A percentile compares a stretch with the other conserved stretches of the same genome.
Conservation (phyloP, 352 stramenopile species). For the Pythium biforme region DNA sequence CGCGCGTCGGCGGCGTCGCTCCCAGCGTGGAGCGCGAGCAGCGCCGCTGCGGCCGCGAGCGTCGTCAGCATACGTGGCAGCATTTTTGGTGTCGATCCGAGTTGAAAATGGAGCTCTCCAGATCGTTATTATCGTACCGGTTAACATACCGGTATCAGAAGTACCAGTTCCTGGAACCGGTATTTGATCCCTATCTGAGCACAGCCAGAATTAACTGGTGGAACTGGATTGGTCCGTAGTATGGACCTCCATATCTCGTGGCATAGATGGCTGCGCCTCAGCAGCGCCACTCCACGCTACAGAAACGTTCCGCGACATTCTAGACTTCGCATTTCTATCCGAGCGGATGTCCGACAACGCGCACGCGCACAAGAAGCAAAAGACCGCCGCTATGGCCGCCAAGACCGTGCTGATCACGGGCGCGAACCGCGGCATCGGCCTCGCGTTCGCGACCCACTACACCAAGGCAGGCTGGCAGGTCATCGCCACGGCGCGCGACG, state of each 20-base stretch:
- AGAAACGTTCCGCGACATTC: neutral
- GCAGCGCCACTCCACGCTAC: neutral
- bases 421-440: slow-evolving; percentile 50
- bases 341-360: neutral
- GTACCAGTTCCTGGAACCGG: neutral
- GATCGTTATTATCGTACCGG: slow-evolving; percentile 12
- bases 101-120: slow-evolving; percentile 13
- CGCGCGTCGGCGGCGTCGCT: slow-evolving; percentile 13
- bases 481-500: slow-evolving; percentile 27
- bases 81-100: slow-evolving; percentile 1
- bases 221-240: neutral
- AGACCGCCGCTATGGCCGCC: slow-evolving; percentile 22
- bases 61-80: slow-evolving; percentile 28
- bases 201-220: neutral
- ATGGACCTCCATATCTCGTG: neutral
- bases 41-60: slow-evolving; percentile 9
- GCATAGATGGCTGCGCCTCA: neutral
- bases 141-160: neutral
- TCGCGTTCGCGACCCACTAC: slow-evolving; percentile 41
- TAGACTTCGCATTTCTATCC: slow-evolving; percentile 1
- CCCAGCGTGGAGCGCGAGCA: slow-evolving; percentile 1
- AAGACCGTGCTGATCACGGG: slow-evolving; percentile 56
- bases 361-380: slow-evolving; percentile 6
- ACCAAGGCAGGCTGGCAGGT: slow-evolving; percentile 29
- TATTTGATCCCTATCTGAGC: neutral